Evolutionary conservation across 208 protist genomes (phyloP), one percentile per base, ranked within the genome.

Genomic region (Trypanosomatidae sp.): DNA sequence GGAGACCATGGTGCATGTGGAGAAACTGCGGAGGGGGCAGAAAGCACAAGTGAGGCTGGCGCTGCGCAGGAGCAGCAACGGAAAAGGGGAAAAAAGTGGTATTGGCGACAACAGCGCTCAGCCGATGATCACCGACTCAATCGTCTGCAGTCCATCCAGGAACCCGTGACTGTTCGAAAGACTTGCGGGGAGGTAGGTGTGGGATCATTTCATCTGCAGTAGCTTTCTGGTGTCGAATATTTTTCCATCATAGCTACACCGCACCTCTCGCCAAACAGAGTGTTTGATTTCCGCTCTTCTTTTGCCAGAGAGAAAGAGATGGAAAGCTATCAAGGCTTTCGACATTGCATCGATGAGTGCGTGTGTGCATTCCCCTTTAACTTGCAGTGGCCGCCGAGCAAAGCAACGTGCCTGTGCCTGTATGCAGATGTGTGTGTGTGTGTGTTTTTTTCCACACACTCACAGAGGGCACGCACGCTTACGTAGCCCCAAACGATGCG

Each of bases 1-100:
- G n/a, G 53, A 49, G 33, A 76, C 70, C 8, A 75, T 67, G 28
- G 30, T 52, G 62, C 75, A 71, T 30, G 9, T 30, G 47, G 67
- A 71, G 28, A 19, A 46, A 19, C 47, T 69, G 22, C 43, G 44
- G 50, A 69, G 30, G 15, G 66, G 30, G 22, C 55, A 64, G 39
- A 19, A 22, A 3, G 39, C 46, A 59, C 55, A 71, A n/a, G 28
- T 30, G 28, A 69, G 72, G 56, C 36, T 43, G 59, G 15, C 9
- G 17, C 43, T 47, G 72, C 50, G 39, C 49, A 62, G 58, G 55
- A 41, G 17, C 6, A 6, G 41, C 46, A 76, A 74, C 28, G 52
- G 69, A 36, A 43, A 25, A 17, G 59, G 30, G 25, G 36, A 46
- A 75, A 70, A 46, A 41, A 33, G 22, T 33, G 17, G 41, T 3